Evolutionary conservation across 2,329 filamentous ascomycete species (phyloP), one percentile per base, ranked within the genome.

Genomic region (Akanthomyces lecanii): DNA sequence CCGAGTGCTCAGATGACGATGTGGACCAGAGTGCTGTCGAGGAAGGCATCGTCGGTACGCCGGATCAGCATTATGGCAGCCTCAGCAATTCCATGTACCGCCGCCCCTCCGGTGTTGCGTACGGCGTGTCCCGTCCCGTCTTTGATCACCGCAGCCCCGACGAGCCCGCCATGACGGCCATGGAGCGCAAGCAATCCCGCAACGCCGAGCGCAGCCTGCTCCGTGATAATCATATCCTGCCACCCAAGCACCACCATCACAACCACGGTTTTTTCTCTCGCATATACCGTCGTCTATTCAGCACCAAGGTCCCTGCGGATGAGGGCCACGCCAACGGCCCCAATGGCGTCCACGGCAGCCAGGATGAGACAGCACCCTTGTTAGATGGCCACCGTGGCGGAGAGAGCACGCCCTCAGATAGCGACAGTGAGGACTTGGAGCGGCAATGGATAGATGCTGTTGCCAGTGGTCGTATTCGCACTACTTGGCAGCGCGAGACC

Each of bases 401-500:
- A 71, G 60, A 56, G 18, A 36, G 30, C 23, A 45, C 60, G 7
- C 61, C 76, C 76, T 78, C 79, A 12, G 77, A 79, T 25, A 77
- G 77, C 45, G 79, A 79, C 62, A 79, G 81, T 5, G 84, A 86
- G 52, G 80, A 83, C 58, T 79, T 93, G 57, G 85, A 89, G 68
- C 82, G 86, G 69, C 89, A 91, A 71, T 96, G 92, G 92, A 89
- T 94, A 66, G 89, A 92, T 65, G 94, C 93, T 0, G 90, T 97
- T 12, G 83, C 86, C 0, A 85, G 89, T 0, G 92, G 92, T 12
- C 84, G 87, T 71, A 93, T 98, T 67, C 88, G 89, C 60, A 97
- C 93, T 5, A 96, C 92, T 5, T 98, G 93, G 92, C 88, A 90
- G 74, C 86, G 93, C 66, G 94, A 98, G 79, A 82, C 89, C 48